Conservation (phyloP, 1,139 yeast genomes). For the Arxiozyma heterogenica region DNA sequence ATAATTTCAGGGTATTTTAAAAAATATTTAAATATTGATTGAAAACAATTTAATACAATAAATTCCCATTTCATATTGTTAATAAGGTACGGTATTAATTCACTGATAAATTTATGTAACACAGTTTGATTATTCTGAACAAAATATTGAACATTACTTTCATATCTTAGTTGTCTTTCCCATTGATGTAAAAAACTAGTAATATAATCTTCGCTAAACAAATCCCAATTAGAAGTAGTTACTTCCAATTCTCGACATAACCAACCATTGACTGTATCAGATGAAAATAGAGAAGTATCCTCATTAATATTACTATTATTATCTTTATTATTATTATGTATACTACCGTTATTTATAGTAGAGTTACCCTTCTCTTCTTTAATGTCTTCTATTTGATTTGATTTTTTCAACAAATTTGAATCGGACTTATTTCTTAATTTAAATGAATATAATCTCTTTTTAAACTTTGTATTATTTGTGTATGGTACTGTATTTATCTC, state of each 20-base stretch:
- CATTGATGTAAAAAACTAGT: slow-evolving; percentile 1
- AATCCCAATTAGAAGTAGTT: background rate
- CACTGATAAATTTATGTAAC: background rate
- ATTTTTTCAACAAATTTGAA: background rate
- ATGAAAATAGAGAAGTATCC: background rate
- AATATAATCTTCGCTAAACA: background rate
- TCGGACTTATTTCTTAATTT: background rate
- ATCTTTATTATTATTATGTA: too few species aligned
- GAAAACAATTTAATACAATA: background rate
- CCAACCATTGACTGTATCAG: background rate
- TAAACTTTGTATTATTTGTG: background rate
- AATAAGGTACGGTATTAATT: background rate
- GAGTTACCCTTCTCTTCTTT: background rate
- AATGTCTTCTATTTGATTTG: background rate
- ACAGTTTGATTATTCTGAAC: background rate
- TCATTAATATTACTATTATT: background rate
- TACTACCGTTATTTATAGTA: too few species aligned
- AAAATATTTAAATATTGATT: background rate
- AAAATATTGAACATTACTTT: background rate
- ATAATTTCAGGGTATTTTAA: background rate
- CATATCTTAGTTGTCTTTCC: slow-evolving; percentile 1
- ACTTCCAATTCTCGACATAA: background rate
- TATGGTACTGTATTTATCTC: background rate
- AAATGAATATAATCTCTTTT: background rate
- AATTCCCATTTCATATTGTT: background rate